phyloP scores from a whole-genome alignment of 208 protist species.

The Vickermania spadyakhi region DNA sequence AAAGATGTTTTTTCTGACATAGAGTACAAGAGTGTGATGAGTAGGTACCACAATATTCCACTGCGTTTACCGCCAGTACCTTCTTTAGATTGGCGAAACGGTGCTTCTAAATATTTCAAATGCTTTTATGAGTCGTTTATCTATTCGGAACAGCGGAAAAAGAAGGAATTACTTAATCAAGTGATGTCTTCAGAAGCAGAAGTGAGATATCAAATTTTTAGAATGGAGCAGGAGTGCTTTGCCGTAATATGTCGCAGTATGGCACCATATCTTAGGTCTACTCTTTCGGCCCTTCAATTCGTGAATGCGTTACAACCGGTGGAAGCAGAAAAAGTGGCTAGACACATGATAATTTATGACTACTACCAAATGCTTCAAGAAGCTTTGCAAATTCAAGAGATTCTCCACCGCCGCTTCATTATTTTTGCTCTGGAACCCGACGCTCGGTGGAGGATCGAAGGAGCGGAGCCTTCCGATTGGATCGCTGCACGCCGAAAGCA shows the following conservation, averaged over 20 bases:
- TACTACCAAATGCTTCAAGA: constrained; percentile 26
- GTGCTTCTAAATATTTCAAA: constrained; percentile 15
- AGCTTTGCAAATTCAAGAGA: constrained; percentile 13
- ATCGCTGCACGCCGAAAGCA: constrained; percentile 10
- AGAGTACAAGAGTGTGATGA: background rate
- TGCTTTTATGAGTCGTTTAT: constrained; percentile 38
- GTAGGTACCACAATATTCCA: background rate
- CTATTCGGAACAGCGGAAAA: constrained; percentile 3
- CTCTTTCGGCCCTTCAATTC: constrained; percentile 6
- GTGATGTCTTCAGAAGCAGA: background rate
- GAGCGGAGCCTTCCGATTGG: constrained; percentile 22
- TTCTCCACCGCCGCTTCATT: constrained; percentile 17
- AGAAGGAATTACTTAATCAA: background rate
- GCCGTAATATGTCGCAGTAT: constrained; percentile 16
- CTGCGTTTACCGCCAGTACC: background rate
- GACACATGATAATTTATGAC: constrained; percentile 16
- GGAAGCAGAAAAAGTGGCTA: constrained; percentile 17
- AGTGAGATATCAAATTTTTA: constrained; percentile 2
- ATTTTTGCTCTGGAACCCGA: constrained; percentile 16
- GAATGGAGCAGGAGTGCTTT: constrained; percentile 17
- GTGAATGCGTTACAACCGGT: constrained; percentile 8
- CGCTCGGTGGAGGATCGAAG: constrained; percentile 12
- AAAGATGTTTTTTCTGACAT: background rate
- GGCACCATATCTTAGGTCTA: constrained; percentile 10
- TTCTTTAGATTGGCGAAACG: background rate